These are phyloP conservation scores for Nemania sp. DNA, from an alignment of 2,329 filamentous ascomycete genomes.

Conservation along the genomic window DNA sequence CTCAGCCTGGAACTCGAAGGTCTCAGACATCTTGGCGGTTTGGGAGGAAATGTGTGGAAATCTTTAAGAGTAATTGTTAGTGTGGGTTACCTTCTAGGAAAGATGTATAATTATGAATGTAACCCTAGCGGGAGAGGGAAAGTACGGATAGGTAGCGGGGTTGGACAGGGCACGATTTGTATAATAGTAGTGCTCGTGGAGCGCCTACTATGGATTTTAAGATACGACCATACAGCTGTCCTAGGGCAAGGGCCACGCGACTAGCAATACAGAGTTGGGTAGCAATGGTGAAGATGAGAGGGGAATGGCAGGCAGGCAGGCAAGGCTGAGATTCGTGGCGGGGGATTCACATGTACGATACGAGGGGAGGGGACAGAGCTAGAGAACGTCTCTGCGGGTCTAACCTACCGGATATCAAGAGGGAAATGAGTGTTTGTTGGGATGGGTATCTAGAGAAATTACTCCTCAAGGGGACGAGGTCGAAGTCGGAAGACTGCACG, in stretches of 20 bases:
- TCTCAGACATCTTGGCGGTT: slow-evolving; percentile 80
- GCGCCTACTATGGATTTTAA: no score
- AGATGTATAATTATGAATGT: neutral
- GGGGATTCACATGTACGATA: slow-evolving; percentile 32
- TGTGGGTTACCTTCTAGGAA: neutral
- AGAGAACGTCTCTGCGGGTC: neutral
- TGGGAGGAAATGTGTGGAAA: slow-evolving; percentile 13
- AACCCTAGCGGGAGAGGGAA: no score
- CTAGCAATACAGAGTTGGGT: no score
- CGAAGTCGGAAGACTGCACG: neutral
- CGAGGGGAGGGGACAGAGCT: neutral
- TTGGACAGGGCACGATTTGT: neutral
- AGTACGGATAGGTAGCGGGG: no score
- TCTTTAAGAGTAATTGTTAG: slow-evolving; percentile 33
- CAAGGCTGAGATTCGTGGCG: slow-evolving; percentile 40
- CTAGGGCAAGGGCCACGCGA: no score
- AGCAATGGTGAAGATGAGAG: neutral
- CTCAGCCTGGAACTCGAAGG: slow-evolving; percentile 99
- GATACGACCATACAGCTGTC: no score
- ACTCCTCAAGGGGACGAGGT: slow-evolving; percentile 33
- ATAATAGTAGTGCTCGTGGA: neutral
- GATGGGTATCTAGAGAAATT: slow-evolving; percentile 33
- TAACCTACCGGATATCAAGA: slow-evolving; percentile 38
- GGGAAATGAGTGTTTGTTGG: slow-evolving; percentile 3
- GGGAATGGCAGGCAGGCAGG: slow-evolving; percentile 21